These are phyloP conservation scores for Pelargonium citronellum DNA, from an alignment of 441 rosid genomes.

Conservation along the genomic window DNA sequence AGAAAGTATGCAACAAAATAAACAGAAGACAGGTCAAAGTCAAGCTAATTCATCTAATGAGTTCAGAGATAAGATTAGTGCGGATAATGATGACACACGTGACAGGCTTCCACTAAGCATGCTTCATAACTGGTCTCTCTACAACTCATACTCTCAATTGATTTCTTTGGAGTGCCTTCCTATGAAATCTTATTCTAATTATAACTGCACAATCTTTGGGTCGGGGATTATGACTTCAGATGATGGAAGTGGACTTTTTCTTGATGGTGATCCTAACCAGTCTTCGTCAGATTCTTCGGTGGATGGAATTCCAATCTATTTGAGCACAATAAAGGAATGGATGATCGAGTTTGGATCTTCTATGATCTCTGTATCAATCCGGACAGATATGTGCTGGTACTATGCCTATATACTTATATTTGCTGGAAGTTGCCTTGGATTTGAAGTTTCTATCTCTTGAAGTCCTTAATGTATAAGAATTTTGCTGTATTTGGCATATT, in stretches of 20 bases:
- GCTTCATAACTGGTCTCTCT: slow-evolving; percentile 81
- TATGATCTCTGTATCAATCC: slow-evolving; percentile 46
- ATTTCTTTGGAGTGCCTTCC: slow-evolving; percentile 82
- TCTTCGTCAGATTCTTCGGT: slow-evolving; percentile 33
- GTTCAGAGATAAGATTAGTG: slow-evolving; percentile 59
- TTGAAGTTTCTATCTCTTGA: too few species aligned
- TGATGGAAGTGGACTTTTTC: slow-evolving; percentile 50
- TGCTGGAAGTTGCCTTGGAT: neutral
- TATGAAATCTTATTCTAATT: slow-evolving; percentile 56
- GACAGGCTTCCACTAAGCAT: slow-evolving; percentile 48
- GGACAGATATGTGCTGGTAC: slow-evolving; percentile 82
- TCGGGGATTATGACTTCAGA: slow-evolving; percentile 63
- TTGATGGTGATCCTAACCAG: slow-evolving; percentile 36
- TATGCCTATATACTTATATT: neutral
- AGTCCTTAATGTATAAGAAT: too few species aligned
- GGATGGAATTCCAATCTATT: slow-evolving; percentile 47
- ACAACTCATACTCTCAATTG: slow-evolving; percentile 56
- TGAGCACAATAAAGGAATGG: slow-evolving; percentile 82
- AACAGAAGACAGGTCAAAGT: slow-evolving; percentile 37
- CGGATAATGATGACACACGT: slow-evolving; percentile 36
- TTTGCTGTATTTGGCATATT: too few species aligned
- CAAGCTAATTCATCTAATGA: slow-evolving; percentile 37
- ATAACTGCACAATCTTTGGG: slow-evolving; percentile 69
- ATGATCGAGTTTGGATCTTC: slow-evolving; percentile 59
- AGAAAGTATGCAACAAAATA: slow-evolving; percentile 47